Conservation (phyloP, 1,139 yeast species). For the Hanseniaspora gamundiae region DNA sequence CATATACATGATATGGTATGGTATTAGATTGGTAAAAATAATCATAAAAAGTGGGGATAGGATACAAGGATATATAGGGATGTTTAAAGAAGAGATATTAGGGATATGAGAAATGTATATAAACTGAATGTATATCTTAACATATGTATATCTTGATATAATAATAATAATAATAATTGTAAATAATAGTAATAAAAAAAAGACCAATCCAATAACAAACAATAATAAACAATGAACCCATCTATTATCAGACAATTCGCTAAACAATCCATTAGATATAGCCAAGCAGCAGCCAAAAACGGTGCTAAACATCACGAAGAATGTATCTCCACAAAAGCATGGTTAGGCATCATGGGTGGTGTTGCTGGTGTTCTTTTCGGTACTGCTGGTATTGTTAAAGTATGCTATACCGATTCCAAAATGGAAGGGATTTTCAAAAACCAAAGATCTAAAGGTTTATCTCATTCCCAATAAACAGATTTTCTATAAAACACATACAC, state of each 20-base stretch:
- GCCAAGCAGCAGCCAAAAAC: not conserved
- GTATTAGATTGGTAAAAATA: no score
- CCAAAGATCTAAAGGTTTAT: constrained; percentile 8
- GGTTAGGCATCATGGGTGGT: constrained; percentile 12
- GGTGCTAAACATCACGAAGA: constrained; percentile 5
- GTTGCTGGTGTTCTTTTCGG: constrained; percentile 12
- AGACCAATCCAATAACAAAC: not conserved
- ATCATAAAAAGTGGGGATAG: no score
- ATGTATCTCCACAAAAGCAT: constrained; percentile 8
- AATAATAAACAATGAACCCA: constrained; percentile 10
- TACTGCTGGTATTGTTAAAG: constrained; percentile 10
- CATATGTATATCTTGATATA: no score
- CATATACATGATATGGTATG: no score
- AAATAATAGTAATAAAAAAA: not conserved
- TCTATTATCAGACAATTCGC: constrained; percentile 10
- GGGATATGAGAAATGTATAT: no score
- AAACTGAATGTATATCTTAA: no score
- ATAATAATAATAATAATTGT: no score
- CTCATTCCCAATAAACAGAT: not conserved
- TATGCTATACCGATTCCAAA: constrained; percentile 10
- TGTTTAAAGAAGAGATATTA: no score
- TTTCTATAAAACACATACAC: no score
- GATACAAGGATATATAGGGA: no score
- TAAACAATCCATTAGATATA: constrained; percentile 10
- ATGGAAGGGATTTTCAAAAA: constrained; percentile 14